These are phyloP conservation scores for Claviceps sorghi DNA, from an alignment of 2,329 filamentous ascomycete species.

Conservation along the genomic window DNA sequence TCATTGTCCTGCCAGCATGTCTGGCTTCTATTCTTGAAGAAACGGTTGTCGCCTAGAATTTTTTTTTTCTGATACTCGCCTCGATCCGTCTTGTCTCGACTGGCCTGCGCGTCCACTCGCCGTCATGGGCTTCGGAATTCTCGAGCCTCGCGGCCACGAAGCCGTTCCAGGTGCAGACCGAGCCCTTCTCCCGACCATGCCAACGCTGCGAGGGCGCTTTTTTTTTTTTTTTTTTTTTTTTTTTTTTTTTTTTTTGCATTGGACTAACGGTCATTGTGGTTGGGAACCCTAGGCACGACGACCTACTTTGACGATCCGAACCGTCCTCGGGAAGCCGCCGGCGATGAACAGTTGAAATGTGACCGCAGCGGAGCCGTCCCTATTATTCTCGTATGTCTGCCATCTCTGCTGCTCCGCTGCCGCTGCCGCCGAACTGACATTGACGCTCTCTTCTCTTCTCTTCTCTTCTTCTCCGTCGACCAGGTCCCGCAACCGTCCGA, in stretches of 20 bases:
- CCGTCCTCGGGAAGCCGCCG: slow-evolving; percentile 27
- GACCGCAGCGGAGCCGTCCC: slow-evolving; percentile 50
- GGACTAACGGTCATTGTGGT: background rate
- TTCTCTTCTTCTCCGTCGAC: background rate
- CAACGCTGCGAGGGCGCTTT: no score
- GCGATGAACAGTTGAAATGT: slow-evolving; percentile 48
- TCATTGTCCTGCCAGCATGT: background rate
- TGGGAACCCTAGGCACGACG: slow-evolving; percentile 36
- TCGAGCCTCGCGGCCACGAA: slow-evolving; percentile 50
- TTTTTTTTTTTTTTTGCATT: background rate
- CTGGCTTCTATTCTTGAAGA: no score
- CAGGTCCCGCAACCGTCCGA: slow-evolving; percentile 73
- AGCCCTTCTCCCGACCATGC: no score
- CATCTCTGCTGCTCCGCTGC: background rate
- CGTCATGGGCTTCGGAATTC: slow-evolving; percentile 45
- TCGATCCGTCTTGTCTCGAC: background rate
- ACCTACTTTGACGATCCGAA: slow-evolving; percentile 48
- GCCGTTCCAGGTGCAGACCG: slow-evolving; percentile 54
- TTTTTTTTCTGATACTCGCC: background rate
- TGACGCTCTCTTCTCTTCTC: background rate
- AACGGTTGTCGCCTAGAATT: no score
- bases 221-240: no score
- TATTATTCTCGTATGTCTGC: slow-evolving; percentile 54
- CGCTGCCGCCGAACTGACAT: background rate
- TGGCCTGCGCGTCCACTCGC: background rate